Percentiles rank a stretch among this genome's conserved stretches.
Conservation (phyloP, 192 early-diverging fungal genomes). For the Rhizophagus clarus region DNA sequence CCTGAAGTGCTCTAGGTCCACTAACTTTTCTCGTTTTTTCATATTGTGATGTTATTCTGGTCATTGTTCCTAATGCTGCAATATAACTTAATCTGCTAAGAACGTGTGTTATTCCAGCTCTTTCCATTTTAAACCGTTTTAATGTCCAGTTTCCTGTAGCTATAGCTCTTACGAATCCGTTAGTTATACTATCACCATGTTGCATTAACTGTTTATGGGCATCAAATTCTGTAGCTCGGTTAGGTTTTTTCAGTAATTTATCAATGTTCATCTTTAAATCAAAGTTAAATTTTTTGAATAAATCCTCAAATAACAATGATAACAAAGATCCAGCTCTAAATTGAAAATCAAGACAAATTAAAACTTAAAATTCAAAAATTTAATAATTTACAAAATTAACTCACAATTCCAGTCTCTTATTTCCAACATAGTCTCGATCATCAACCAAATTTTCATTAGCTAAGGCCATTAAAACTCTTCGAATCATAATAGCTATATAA, state of each 20-base stretch:
- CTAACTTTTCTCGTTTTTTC: conserved; percentile 98
- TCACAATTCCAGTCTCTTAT: conserved; percentile 96
- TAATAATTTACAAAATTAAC: conserved; percentile 22
- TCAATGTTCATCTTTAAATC: conserved; percentile 91
- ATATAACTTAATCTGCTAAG: conserved; percentile 92
- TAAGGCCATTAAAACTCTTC: conserved; percentile 87
- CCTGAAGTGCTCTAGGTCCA: conserved; percentile 92
- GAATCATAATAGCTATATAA: conserved; percentile 92
- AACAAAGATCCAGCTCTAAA: conserved; percentile 89
- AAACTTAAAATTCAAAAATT: not conserved
- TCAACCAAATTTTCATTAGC: conserved; percentile 81
- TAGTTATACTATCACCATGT: conserved; percentile 84
- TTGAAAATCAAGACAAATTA: not conserved
- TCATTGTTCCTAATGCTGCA: conserved; percentile 96
- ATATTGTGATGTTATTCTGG: conserved; percentile 93
- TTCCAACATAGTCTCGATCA: conserved; percentile 97
- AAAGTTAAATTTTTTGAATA: conserved; percentile 92
- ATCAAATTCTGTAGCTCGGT: conserved; percentile 87
- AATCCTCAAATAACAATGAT: conserved; percentile 94
- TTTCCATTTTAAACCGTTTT: conserved; percentile 99
- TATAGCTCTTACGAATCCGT: conserved; percentile 90
- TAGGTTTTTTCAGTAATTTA: conserved; percentile 85
- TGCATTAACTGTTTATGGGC: conserved; percentile 72
- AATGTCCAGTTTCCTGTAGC: conserved; percentile 98
- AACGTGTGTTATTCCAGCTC: conserved; percentile 96